Evolutionary conservation across 805 yeast species (phyloP), one percentile per base, ranked within the genome.

Genomic region (Lipomyces chichibuensis): DNA sequence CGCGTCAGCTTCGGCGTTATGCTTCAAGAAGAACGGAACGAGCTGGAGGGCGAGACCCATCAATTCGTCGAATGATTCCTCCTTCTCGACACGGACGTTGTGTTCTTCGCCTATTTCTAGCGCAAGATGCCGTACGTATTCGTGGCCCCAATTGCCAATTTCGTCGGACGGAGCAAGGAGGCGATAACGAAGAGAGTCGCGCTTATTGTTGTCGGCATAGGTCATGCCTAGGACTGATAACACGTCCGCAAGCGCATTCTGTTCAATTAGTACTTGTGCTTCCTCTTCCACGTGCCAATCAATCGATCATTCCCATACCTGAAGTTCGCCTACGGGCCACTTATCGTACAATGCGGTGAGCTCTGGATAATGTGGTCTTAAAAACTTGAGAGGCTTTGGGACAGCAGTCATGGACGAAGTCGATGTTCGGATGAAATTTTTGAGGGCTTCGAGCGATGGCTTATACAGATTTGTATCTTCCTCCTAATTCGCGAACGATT

Each of bases 391-490:
- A 4, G 99, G 99, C 79, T 95, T 95, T 51, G 99, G 99, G 61
- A 95, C 99, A 2, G 99, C 99, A 1, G 99, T 95, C 98, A 95
- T 95, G 8, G 98, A 93, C 51, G 97, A 91, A 2, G 99, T 95
- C 13, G 98, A 90, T 64, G 95, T 96, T 72, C 91, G 87, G 74
- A 95, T 93, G 74, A 86, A 86, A 59, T 83, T 85, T 75, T 92
- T 92, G 77, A 95, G 84, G 62, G 88, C 83, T 54, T 83, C 83
- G 73, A 95, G 83, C n/a, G 92, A 84, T 13, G 86, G 80, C 46
- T 79, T 79, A 75, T 91, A 90, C 25, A 86, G 80, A 23, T 80
- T 77, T 7, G 73, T 58, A 58, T 82, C 74, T 27, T 76, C 62
- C 69, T 81, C 83, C 73, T 73, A 57, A 29, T 61, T 5, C 23